Evolutionary conservation across 2,329 filamentous ascomycete species (phyloP).

Genomic region (Pseudocercospora fuligena): DNA sequence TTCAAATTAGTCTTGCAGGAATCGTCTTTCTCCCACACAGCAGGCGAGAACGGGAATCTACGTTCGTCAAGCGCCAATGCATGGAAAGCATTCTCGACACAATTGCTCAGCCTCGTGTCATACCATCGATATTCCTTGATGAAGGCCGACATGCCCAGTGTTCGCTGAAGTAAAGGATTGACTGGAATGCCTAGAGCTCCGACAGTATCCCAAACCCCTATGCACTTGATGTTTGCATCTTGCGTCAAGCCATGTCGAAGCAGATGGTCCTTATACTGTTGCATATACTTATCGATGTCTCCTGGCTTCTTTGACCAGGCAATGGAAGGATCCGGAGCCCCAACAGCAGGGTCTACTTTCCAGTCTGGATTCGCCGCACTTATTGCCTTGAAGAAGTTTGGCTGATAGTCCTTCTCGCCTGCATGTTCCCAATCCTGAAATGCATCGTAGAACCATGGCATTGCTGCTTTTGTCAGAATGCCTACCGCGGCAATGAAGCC

Average conservation of each 20-base stretch:
- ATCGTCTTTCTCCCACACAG: slow-evolving; percentile 50
- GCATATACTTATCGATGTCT: slow-evolving; percentile 36
- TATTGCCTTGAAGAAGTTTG: slow-evolving; percentile 38
- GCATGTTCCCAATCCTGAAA: slow-evolving; percentile 43
- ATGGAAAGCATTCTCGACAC: slow-evolving; percentile 61
- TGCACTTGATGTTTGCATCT: slow-evolving; percentile 42
- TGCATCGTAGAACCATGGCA: slow-evolving; percentile 42
- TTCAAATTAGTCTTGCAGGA: slow-evolving; percentile 44
- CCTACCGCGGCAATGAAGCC: slow-evolving; percentile 53
- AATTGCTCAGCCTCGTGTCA: slow-evolving; percentile 41
- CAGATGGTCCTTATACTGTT: slow-evolving; percentile 35
- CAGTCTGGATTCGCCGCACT: slow-evolving; percentile 31
- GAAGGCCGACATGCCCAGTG: slow-evolving; percentile 38
- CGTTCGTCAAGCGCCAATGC: slow-evolving; percentile 61
- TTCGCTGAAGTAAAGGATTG: slow-evolving; percentile 41
- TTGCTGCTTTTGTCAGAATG: slow-evolving; percentile 44
- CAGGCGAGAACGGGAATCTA: slow-evolving; percentile 56
- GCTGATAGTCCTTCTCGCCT: slow-evolving; percentile 35
- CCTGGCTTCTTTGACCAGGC: slow-evolving; percentile 23
- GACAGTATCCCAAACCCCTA: slow-evolving; percentile 58
- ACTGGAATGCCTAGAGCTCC: slow-evolving; percentile 45
- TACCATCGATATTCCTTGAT: slow-evolving; percentile 42
- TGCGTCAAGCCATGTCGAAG: slow-evolving; percentile 32
- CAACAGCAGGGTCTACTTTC: slow-evolving; percentile 9
- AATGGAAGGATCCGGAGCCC: slow-evolving; percentile 19